Conservation (phyloP, 2,329 filamentous ascomycete species). For the Penicillium rolfsii region DNA sequence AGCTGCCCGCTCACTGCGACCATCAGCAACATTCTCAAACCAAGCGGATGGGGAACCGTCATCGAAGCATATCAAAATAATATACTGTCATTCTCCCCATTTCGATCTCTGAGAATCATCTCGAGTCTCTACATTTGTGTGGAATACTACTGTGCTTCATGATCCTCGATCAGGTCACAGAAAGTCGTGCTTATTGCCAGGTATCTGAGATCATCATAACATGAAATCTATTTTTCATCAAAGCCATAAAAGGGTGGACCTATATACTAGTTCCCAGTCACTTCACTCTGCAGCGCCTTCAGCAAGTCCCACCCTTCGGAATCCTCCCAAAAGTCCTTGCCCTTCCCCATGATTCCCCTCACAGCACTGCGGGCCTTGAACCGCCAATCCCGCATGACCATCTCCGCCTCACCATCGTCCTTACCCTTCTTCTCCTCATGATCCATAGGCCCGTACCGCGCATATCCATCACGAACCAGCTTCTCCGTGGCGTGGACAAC, state of each 20-base stretch:
- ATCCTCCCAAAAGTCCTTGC: slow-evolving; percentile 80
- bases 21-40: background rate
- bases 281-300: slow-evolving; percentile 45
- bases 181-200: background rate
- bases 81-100: background rate
- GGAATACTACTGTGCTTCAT: background rate
- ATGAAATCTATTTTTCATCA: slow-evolving; percentile 5
- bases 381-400: slow-evolving; percentile 80
- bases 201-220: background rate
- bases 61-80: too few relatives aligned
- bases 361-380: slow-evolving; percentile 86
- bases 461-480: slow-evolving; percentile 74
- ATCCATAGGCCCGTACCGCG: slow-evolving; percentile 71
- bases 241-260: slow-evolving; percentile 8
- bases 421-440: slow-evolving; percentile 57
- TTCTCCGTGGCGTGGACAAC: slow-evolving; percentile 79
- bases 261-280: slow-evolving; percentile 35
- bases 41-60: background rate
- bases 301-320: slow-evolving; percentile 49
- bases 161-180: background rate
- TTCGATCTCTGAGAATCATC: background rate
- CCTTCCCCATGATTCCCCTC: slow-evolving; percentile 79
- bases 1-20: background rate
- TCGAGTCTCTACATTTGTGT: background rate
- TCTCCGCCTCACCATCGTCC: slow-evolving; percentile 52